These are phyloP conservation scores for Podospora pseudopauciseta DNA, from an alignment of 495 filamentous ascomycete genomes.

Conservation along the genomic window DNA sequence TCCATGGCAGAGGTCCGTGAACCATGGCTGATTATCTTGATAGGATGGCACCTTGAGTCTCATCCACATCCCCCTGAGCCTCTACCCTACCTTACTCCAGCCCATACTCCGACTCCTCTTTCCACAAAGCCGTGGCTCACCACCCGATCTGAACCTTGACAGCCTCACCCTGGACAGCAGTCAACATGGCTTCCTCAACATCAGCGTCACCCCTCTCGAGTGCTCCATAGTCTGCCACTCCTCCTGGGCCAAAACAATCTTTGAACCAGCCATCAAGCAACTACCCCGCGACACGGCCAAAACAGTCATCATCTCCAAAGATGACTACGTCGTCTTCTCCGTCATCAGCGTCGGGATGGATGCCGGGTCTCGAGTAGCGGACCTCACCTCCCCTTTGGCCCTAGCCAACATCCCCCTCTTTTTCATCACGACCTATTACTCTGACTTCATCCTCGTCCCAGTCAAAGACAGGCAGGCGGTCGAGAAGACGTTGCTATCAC, in stretches of 20 bases:
- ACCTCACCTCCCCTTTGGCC: constrained; percentile 86
- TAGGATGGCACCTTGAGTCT: constrained; percentile 85
- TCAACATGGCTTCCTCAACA: constrained; percentile 77
- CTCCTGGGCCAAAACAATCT: constrained; percentile 65
- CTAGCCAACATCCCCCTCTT: constrained; percentile 93
- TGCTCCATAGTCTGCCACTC: constrained; percentile 88
- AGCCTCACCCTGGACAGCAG: constrained; percentile 32
- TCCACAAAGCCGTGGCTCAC: constrained; percentile 42
- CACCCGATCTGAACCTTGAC: neutral
- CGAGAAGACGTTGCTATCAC: constrained; percentile 68
- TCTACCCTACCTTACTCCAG: constrained; percentile 79
- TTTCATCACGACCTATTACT: constrained; percentile 98
- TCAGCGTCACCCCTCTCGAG: constrained; percentile 88
- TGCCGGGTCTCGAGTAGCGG: constrained; percentile 88
- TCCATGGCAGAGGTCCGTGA: neutral
- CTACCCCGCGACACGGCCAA: constrained; percentile 45
- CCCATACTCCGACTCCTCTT: constrained; percentile 82
- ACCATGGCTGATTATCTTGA: constrained; percentile 15
- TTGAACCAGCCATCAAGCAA: constrained; percentile 62
- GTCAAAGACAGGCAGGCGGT: constrained; percentile 66
- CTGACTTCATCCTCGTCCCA: constrained; percentile 93
- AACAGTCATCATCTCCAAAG: constrained; percentile 67
- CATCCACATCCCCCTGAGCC: constrained; percentile 82
- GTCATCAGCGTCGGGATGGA: constrained; percentile 86
- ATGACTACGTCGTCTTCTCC: constrained; percentile 83